A percentile compares a stretch with the other conserved stretches of the same genome.
Evolutionary conservation across 176 grass and related monocot species (phyloP).

Genomic region (Bromus sterilis): DNA sequence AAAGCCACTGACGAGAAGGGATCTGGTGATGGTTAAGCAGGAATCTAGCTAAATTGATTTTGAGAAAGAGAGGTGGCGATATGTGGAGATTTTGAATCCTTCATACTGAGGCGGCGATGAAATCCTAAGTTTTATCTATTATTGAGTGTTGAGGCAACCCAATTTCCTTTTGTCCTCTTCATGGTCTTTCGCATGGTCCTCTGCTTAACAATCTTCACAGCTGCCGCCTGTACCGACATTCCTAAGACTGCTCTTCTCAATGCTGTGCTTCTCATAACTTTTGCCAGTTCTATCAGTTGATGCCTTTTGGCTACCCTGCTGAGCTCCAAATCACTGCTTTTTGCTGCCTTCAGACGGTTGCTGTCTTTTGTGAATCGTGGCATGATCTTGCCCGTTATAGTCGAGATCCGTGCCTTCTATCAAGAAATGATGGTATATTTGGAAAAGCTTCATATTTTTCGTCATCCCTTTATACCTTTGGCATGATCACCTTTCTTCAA

Average conservation of each 20-base stretch:
- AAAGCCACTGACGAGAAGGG: not conserved
- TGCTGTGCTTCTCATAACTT: not conserved
- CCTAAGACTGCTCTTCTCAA: not conserved
- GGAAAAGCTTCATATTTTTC: not conserved
- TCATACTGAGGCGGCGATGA: not conserved
- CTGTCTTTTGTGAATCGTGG: not conserved
- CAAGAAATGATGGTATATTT: not conserved
- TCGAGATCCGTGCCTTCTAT: not conserved
- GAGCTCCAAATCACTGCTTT: not conserved
- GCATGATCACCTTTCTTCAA: not conserved
- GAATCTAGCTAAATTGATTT: not conserved
- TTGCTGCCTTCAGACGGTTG: too few species aligned
- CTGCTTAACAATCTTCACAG: not conserved
- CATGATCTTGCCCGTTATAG: not conserved
- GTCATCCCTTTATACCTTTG: not conserved
- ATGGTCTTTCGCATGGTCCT: not conserved
- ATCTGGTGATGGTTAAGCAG: not conserved
- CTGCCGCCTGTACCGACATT: not conserved
- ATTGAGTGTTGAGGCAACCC: not conserved
- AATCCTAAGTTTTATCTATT: not conserved
- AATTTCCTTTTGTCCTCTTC: not conserved
- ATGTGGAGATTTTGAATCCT: not conserved
- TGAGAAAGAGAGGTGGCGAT: not conserved
- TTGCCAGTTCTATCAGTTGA: not conserved
- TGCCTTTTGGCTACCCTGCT: not conserved